phyloP scores from a whole-genome alignment of 169 alveolate genomes.

The Plasmodium berghei region DNA sequence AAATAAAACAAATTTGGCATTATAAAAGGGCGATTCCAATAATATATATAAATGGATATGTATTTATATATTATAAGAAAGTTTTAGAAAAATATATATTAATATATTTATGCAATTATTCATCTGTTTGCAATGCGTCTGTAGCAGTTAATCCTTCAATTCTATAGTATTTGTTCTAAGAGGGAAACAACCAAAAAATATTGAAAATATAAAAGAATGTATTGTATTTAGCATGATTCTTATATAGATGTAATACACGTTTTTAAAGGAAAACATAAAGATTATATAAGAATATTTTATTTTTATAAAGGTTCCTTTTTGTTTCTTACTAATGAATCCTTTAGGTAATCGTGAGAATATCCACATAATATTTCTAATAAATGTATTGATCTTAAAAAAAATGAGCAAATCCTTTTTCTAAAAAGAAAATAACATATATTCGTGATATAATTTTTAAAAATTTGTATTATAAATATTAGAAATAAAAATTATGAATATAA shows the following conservation, averaged over 20 bases:
- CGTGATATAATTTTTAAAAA: background rate
- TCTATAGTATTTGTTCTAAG: conserved; percentile 66
- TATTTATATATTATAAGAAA: background rate
- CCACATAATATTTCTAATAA: conserved; percentile 73
- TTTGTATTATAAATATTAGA: too few species aligned
- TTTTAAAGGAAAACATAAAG: too few species aligned
- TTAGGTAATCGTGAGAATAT: conserved; percentile 71
- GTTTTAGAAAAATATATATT: too few species aligned
- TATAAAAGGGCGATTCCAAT: background rate
- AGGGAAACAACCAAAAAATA: background rate
- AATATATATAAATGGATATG: background rate
- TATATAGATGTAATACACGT: too few species aligned
- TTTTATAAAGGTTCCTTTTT: too few species aligned
- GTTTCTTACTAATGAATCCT: conserved; percentile 66
- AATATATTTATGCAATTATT: conserved; percentile 1
- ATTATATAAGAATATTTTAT: too few species aligned
- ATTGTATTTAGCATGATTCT: too few species aligned
- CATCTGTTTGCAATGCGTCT: conserved; percentile 74
- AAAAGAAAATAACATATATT: background rate
- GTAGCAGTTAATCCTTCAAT: conserved; percentile 59
- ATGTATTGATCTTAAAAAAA: conserved; percentile 64
- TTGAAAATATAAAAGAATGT: background rate
- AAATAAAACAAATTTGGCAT: too few species aligned
- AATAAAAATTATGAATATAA: background rate
- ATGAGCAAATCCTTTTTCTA: conserved; percentile 67